Base-by-base conservation (phyloP, 192 early-diverging fungal species). In the Linnemannia hyalina region DNA sequence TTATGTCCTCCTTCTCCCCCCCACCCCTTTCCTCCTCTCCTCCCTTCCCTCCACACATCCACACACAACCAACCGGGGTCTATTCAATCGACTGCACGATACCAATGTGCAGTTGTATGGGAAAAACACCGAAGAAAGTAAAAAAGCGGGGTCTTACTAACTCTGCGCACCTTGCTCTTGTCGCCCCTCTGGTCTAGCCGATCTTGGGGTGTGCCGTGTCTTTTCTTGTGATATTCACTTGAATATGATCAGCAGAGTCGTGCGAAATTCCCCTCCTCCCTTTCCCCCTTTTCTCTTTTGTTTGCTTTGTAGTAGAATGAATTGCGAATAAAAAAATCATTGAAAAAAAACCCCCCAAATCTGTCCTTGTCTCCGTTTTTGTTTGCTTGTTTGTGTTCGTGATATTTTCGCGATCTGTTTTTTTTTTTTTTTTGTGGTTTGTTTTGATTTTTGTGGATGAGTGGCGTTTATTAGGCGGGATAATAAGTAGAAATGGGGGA, bases 81-180 rank as follows among this genome's bases (percentile, higher is more conserved):
- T 85, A 85, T 85, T 85, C 83, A 85, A 85, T 85, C 74, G 60
- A n/a, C 60, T 85, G 83, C 57, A 52, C 78, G 78, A 80, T 80
- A 85, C 76, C 75, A 85, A 85, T 85, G 83, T 74, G 78, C 78
- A 85, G 60, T 54, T 77, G 83, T 75, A 76, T 85, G 83, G 83
- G 83, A 85, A 85, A 80, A 80, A 80, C 60, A 74, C 74, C 78
- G 77, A 85, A 85, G 83, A 85, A 85, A 80, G 78, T 76, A 85
- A 85, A 85, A 85, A 68, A 55, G 46, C 73, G 70, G 78, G 78
- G 81, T 55, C 83, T 85, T 85, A 85, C 83, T 85, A 85, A 47
- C 83, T 70, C 83, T 76, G 68, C 68, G 73, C 83, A 80, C 83
- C 57, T 65, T 77, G 83, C 83, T 80, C 78, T 80, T 80, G 83